These are phyloP conservation scores for Metschnikowia lunata DNA, from an alignment of 805 yeast genomes.

Conservation along the genomic window DNA sequence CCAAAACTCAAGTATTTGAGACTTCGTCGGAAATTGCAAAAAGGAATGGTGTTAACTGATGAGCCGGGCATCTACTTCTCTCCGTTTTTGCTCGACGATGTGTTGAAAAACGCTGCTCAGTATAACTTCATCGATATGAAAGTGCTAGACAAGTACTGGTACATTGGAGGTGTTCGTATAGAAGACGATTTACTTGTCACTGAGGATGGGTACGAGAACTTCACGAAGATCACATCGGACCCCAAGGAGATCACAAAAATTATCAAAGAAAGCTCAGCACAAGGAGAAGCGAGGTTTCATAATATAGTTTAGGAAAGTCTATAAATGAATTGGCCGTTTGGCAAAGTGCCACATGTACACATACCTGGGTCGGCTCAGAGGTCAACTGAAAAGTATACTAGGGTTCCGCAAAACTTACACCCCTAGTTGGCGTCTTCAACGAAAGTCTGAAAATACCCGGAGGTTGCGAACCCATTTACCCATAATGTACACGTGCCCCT, in stretches of 20 bases:
- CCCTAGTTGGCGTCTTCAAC: too few relatives aligned
- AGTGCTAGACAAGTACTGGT: conserved; percentile 71
- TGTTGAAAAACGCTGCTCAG: conserved; percentile 45
- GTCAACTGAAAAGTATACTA: too few relatives aligned
- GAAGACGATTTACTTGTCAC: conserved; percentile 90
- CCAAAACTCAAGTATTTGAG: conserved; percentile 74
- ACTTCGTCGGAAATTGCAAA: conserved; percentile 64
- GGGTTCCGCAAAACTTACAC: too few relatives aligned
- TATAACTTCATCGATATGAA: conserved; percentile 57
- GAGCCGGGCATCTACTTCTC: conserved; percentile 96
- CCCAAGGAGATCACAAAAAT: conserved; percentile 77
- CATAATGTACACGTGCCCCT: conserved; percentile 23
- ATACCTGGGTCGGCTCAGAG: too few relatives aligned
- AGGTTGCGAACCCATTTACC: conserved; percentile 31
- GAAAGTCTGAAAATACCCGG: conserved; percentile 16
- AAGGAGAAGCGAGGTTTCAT: conserved; percentile 64
- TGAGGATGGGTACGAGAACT: conserved; percentile 68
- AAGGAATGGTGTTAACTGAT: conserved; percentile 84
- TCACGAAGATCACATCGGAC: conserved; percentile 81
- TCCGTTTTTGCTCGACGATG: conserved; percentile 69
- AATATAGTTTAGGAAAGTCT: conserved; percentile 18
- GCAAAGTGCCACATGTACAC: too few relatives aligned
- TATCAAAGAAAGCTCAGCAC: conserved; percentile 63
- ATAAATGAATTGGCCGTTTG: too few relatives aligned
- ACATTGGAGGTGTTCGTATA: conserved; percentile 95